Conservation (phyloP, 1,284 basidiomycete species). For the Moesziomyces sp. region DNA sequence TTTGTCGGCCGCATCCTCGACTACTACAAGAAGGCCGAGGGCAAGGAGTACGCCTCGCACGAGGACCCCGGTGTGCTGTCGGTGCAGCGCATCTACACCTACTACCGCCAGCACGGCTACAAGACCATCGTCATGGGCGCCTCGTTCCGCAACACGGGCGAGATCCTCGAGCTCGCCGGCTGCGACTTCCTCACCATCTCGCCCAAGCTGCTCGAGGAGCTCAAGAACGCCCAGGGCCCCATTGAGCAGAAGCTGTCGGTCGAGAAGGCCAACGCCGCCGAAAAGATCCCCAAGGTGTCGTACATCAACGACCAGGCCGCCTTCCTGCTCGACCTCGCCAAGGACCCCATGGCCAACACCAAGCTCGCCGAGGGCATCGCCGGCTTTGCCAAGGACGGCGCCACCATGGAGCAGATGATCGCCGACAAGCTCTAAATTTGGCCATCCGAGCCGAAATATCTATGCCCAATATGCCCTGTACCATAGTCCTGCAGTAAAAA, state of each 20-base stretch:
- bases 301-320: slow-evolving; percentile 93
- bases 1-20: slow-evolving; percentile 85
- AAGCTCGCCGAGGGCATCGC: slow-evolving; percentile 87
- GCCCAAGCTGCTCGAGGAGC: slow-evolving; percentile 88
- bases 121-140: slow-evolving; percentile 99
- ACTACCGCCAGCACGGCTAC: slow-evolving; percentile 99
- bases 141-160: slow-evolving; percentile 87
- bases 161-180: slow-evolving; percentile 94
- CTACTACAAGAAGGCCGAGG: slow-evolving; percentile 66
- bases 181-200: slow-evolving; percentile 95
- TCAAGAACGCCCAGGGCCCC: slow-evolving; percentile 80
- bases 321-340: slow-evolving; percentile 91
- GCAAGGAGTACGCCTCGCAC: slow-evolving; percentile 62
- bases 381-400: slow-evolving; percentile 89
- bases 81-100: slow-evolving; percentile 91
- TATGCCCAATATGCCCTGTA: slow-evolving; percentile 12
- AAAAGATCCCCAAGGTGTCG: slow-evolving; percentile 81
- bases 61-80: slow-evolving; percentile 96
- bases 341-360: slow-evolving; percentile 66
- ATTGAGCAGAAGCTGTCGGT: slow-evolving; percentile 88
- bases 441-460: background rate
- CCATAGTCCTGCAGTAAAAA: slow-evolving; percentile 23
- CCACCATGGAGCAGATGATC: slow-evolving; percentile 85
- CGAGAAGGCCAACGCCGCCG: slow-evolving; percentile 74
- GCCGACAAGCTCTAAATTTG: slow-evolving; percentile 76